Percentiles rank a stretch among this genome's conserved stretches.
phyloP scores from a whole-genome alignment of 768 basidiomycete species.

The Mycena amicta region DNA sequence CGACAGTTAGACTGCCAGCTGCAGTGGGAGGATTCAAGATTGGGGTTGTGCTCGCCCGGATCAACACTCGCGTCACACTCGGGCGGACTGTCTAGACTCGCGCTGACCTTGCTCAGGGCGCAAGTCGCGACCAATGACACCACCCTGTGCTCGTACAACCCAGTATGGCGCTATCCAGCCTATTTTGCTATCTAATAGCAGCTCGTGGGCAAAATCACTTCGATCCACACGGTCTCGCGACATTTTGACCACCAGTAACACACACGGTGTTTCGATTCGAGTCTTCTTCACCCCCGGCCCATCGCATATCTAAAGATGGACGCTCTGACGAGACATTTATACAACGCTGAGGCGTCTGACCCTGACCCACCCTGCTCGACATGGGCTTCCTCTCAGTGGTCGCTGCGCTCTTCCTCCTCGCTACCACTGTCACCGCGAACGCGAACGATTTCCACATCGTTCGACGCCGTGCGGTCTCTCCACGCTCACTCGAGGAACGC shows the following conservation, averaged over 20 bases:
- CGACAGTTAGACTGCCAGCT: no score
- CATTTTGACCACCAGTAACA: not conserved
- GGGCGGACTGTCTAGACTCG: no score
- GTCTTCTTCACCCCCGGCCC: not conserved
- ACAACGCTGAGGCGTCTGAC: not conserved
- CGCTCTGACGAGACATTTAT: no score
- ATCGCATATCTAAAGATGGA: not conserved
- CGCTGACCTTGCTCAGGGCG: no score
- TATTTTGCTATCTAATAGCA: not conserved
- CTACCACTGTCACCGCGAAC: not conserved
- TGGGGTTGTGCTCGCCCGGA: not conserved
- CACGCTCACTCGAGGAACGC: constrained; percentile 1
- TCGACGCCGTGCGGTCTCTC: constrained; percentile 4
- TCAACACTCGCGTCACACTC: not conserved
- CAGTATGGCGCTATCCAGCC: not conserved
- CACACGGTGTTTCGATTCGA: not conserved
- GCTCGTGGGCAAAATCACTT: not conserved
- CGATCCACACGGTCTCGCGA: not conserved
- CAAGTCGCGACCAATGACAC: no score
- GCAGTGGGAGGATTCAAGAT: no score
- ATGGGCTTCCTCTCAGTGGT: constrained; percentile 16
- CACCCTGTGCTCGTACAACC: not conserved
- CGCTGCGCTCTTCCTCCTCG: constrained; percentile 5
- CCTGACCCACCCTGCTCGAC: not conserved
- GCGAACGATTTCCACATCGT: constrained; percentile 5